Evolutionary conservation across 306 rosid genomes (phyloP), one percentile per base, ranked within the genome.

Genomic region (Geum urbanum): DNA sequence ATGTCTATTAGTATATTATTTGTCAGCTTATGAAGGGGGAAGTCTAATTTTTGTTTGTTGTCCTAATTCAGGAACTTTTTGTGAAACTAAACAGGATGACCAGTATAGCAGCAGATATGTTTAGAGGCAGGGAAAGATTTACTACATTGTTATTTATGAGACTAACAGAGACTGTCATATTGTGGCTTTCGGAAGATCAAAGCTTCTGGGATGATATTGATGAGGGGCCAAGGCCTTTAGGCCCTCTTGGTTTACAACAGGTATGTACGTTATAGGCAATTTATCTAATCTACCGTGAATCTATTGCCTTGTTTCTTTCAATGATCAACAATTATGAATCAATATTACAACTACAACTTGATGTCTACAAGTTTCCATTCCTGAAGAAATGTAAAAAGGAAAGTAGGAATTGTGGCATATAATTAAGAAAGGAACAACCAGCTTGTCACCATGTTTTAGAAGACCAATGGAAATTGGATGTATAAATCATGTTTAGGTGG

Each of bases 131-230:
- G 82, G 97, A 89, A 85, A 87, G 97, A 82, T 95, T 83, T 83
- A 96, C 91, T 57, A 86, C 95, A 5, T 73, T 95, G 79, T 89
- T 95, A 58, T 87, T 95, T 82, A 95, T 95, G 97, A 91, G 91
- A 80, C 96, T 95, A 53, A 95, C 99, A 19, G 99, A 95, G 79
- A 95, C 99, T 51, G 96, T 95, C 76, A 83, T 95, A 70, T 76
- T 95, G 82, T 95, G 99, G 99, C 91, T 95, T 60, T 95, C 99
- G 1, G 91, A 83, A 68, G 99, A 95, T 82, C 99, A 95, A 77
- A 87, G 92, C 83, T 95, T 95, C 75, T 95, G 99, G 99, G 99
- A 91, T 82, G 99, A 95, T 79, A 91, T 95, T 71, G 97, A 95
- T 81, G 97, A 95, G 60, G 99, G 99, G 59, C 95, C 96, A 40